Evolutionary conservation across 371 early-diverging fungal genomes (phyloP), one percentile per base, ranked within the genome.

Genomic region (Rhizopus sp.): DNA sequence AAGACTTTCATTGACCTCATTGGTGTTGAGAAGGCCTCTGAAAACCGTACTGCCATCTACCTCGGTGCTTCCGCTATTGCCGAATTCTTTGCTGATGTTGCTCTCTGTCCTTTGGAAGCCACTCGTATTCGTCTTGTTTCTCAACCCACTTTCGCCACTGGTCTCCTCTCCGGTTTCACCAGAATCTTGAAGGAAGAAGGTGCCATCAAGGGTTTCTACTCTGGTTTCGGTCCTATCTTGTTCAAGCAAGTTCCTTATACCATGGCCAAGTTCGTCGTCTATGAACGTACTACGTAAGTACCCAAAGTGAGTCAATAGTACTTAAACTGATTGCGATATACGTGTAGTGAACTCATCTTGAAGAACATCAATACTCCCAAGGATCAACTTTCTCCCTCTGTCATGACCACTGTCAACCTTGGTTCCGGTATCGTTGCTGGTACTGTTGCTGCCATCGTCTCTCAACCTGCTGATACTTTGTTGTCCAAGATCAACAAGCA

Each of bases 1-100:
- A 90, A 91, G 85, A 82, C 82, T 59, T 75, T 84, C 78, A 84
- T 89, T 59, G 88, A 88, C 56, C 3, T 73, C 30, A 65, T 88
- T 42, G 94, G 94, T 69, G 71, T 78, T 66, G 91, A 92, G 68
- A 85, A 78, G 65, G 90, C 95, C 51, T 65, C 74, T 60, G 80
- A 91, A 71, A 88, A 93, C 88, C 88, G 90, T 69, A 90, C 87
- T 47, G 83, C 87, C 52, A 87, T 95, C 73, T 93, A 91, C 80
- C 84, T 90, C 63, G 85, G 84, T 63, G 75, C 88, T 40, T 85
- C 92, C 61, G 95, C 93, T 55, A 86, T 88, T 56, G 95, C 95
- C 53, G 95, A 95, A 81, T 89, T 95, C 87, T 85, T 93, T 62
- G 95, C 95, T 68, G 94, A 94, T 80, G 89, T 95, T 63, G 89